These are phyloP conservation scores for Bisporella sp. DNA, from an alignment of 2,329 filamentous ascomycete genomes.

Conservation along the genomic window DNA sequence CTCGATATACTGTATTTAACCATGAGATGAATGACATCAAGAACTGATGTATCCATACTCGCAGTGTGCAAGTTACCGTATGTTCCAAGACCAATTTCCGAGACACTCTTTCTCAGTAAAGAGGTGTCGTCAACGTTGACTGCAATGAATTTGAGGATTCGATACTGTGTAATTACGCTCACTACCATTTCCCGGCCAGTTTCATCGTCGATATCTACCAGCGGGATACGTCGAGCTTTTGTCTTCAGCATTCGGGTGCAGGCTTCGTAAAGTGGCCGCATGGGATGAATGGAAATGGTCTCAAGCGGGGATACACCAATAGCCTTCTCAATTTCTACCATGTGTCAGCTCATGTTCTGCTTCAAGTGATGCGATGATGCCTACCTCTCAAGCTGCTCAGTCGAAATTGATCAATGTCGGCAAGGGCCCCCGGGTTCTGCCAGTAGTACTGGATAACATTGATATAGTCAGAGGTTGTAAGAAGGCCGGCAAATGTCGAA, in stretches of 20 bases:
- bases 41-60: slow-evolving; percentile 81
- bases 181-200: slow-evolving; percentile 89
- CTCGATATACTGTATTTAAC: slow-evolving; percentile 91
- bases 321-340: slow-evolving; percentile 83
- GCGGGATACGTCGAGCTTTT: slow-evolving; percentile 83
- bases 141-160: slow-evolving; percentile 96
- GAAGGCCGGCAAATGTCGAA: slow-evolving; percentile 85
- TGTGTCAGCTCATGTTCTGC: slow-evolving; percentile 11
- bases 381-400: slow-evolving; percentile 85
- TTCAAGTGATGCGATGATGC: slow-evolving; percentile 11
- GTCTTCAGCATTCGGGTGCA: slow-evolving; percentile 92
- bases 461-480: slow-evolving; percentile 96
- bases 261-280: slow-evolving; percentile 87
- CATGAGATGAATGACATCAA: slow-evolving; percentile 90
- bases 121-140: slow-evolving; percentile 85
- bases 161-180: slow-evolving; percentile 95
- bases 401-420: slow-evolving; percentile 87
- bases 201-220: slow-evolving; percentile 91
- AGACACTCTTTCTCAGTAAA: slow-evolving; percentile 77
- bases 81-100: slow-evolving; percentile 78
- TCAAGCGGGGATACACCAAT: slow-evolving; percentile 88
- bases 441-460: slow-evolving; percentile 99
- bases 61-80: slow-evolving; percentile 77
- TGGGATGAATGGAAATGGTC: slow-evolving; percentile 91
- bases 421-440: slow-evolving; percentile 86